Evolutionary conservation across 768 basidiomycete species (phyloP).

Genomic region (Trametes villosa): DNA sequence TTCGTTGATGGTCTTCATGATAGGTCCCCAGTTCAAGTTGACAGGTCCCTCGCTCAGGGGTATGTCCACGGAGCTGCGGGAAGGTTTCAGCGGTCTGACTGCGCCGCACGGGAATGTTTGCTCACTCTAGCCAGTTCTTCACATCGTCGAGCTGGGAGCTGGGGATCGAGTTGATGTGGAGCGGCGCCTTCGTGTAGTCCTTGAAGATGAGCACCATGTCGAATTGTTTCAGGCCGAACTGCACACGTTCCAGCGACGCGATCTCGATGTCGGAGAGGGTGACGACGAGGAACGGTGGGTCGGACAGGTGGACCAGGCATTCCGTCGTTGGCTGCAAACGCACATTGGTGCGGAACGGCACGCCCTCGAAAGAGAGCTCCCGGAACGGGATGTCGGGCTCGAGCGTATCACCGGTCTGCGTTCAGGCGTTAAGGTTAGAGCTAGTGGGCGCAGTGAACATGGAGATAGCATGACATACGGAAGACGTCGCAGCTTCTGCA

Average conservation of each 20-base stretch:
- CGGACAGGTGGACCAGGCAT: constrained; percentile 93
- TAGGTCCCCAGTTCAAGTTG: constrained; percentile 96
- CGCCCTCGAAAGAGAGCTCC: constrained; percentile 95
- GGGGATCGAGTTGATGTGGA: constrained; percentile 97
- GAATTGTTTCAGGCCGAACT: constrained; percentile 95
- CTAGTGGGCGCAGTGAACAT: not conserved
- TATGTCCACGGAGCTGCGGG: constrained; percentile 89
- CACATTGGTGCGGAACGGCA: constrained; percentile 93
- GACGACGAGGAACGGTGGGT: constrained; percentile 94
- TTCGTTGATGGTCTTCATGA: constrained; percentile 99
- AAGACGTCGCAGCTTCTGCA: constrained; percentile 77
- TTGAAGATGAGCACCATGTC: constrained; percentile 97
- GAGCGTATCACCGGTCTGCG: constrained; percentile 76
- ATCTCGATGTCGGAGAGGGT: constrained; percentile 95
- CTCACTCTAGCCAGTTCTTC: constrained; percentile 98
- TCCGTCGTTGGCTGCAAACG: constrained; percentile 96
- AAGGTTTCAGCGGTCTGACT: not conserved
- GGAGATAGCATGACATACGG: constrained; percentile 52
- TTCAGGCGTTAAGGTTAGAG: constrained; percentile 5
- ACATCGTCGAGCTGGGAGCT: constrained; percentile 91
- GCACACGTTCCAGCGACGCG: constrained; percentile 94
- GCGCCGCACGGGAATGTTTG: constrained; percentile 25
- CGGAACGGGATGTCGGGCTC: constrained; percentile 97
- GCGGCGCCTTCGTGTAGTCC: constrained; percentile 89
- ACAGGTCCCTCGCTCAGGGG: constrained; percentile 94